A percentile compares a stretch with the other conserved stretches of the same genome.
Conservation (phyloP, 1,284 basidiomycete species). For the Pseudozyma pruni region DNA sequence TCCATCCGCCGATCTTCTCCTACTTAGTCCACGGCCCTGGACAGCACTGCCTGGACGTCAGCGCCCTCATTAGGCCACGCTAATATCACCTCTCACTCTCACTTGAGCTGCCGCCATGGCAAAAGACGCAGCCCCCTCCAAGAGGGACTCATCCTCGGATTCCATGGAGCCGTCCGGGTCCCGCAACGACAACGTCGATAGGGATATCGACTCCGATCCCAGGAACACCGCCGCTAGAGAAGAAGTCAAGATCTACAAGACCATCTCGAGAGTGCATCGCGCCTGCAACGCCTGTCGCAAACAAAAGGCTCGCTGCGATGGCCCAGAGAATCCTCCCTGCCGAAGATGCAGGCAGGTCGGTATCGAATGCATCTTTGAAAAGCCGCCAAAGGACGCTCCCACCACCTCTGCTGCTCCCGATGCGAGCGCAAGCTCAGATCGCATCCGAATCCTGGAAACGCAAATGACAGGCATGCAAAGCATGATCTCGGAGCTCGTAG, state of each 20-base stretch:
- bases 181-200: neutral
- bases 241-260: slow-evolving; percentile 44
- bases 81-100: neutral
- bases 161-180: slow-evolving; percentile 6
- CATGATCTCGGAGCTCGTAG: slow-evolving; percentile 48
- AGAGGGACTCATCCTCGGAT: slow-evolving; percentile 7
- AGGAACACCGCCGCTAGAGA: slow-evolving; percentile 8
- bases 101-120: slow-evolving; percentile 3
- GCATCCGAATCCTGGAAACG: slow-evolving; percentile 30
- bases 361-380: slow-evolving; percentile 87
- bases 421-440: slow-evolving; percentile 69
- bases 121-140: slow-evolving; percentile 7
- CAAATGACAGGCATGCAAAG: slow-evolving; percentile 46
- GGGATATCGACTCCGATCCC: slow-evolving; percentile 16
- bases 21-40: neutral
- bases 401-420: slow-evolving; percentile 65
- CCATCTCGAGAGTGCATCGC: slow-evolving; percentile 46
- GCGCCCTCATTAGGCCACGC: neutral
- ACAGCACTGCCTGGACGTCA: neutral
- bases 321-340: slow-evolving; percentile 77
- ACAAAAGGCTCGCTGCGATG: slow-evolving; percentile 50
- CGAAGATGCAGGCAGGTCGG: slow-evolving; percentile 86
- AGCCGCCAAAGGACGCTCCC: slow-evolving; percentile 81
- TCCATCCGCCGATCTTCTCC: too few relatives aligned
- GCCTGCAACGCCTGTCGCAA: slow-evolving; percentile 56